A percentile compares a stretch with the other conserved stretches of the same genome.
Evolutionary conservation across 495 filamentous ascomycete genomes (phyloP).

Genomic region (Friedmanniomyces simplex): DNA sequence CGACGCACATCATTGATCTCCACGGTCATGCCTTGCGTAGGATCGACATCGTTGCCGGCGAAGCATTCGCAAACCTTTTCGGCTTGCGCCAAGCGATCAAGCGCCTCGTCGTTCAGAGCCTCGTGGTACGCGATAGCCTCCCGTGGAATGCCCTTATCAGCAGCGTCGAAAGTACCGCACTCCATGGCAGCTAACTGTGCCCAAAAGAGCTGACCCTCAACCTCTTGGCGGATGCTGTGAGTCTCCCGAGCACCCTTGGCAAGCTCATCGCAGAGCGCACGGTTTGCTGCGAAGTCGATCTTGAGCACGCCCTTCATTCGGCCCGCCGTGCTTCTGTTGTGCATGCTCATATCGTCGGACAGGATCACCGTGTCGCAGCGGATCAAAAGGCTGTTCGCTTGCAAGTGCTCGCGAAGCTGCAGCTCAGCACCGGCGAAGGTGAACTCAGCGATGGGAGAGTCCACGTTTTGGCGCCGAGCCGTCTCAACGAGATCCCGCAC

Average conservation of each 20-base stretch:
- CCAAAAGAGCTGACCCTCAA: conserved; percentile 33
- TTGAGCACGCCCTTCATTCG: conserved; percentile 5
- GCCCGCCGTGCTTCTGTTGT: conserved; percentile 11
- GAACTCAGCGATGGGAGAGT: conserved; percentile 29
- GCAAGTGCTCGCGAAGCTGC: conserved; percentile 39
- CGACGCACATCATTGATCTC: no score
- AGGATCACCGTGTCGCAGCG: no score
- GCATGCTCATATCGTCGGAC: conserved; percentile 41
- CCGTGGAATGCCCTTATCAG: neutral
- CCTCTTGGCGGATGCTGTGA: conserved; percentile 23
- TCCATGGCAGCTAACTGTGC: conserved; percentile 35
- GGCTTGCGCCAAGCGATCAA: no score
- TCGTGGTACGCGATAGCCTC: neutral
- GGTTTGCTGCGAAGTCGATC: conserved; percentile 19
- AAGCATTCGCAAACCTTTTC: no score
- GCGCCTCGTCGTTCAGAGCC: no score
- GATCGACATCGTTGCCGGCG: no score
- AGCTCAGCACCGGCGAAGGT: conserved; percentile 35
- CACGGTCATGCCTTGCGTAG: no score
- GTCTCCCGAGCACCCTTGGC: conserved; percentile 21
- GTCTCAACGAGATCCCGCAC: conserved; percentile 45
- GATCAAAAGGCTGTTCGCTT: no score
- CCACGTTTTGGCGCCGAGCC: conserved; percentile 30
- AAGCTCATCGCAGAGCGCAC: conserved; percentile 20
- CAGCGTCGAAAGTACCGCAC: conserved; percentile 4